Base-by-base conservation (phyloP, 176 grass and related monocot genomes). In the Typha latifolia region DNA sequence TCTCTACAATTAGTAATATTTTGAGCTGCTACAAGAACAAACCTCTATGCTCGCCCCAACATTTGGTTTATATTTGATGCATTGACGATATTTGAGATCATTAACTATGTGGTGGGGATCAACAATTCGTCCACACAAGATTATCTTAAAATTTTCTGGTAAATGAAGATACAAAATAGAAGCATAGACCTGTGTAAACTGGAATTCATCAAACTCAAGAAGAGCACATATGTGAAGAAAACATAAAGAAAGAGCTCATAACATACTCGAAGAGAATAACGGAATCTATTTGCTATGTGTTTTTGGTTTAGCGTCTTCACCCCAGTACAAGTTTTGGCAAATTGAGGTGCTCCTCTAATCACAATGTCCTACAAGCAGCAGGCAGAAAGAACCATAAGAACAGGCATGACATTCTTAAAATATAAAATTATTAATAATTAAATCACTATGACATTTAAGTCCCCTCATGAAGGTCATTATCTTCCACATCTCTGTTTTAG, bases 211-310 rank as follows among this genome's bases (percentile, higher is more conserved):
- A 67, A 78, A 21, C 12, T 74, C 51, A 49, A 32, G 20, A 69
- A 69, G 37, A 74, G 3, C 0, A 65, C 29, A 59, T 43, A 62
- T 26, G 3, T 31, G 49, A 26, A 72, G n/a, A 72, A 85, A 66
- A 14, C 2, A 22, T 56, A 70, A 49, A n/a, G 21, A 43, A 85
- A 16, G 14, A 16, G 4, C 67, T 20, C 70, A n/a, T 66, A 21
- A 63, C 72, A 70, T 63, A 90, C 82, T 69, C 86, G 78, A 62
- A 90, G 79, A 79, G 86, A 90, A 67, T 77, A 90, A 23, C 24
- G 75, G 24, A 85, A 66, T 77, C 70, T 68, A 79, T 73, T 90
- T 77, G 79, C 52, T 20, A 85, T 32, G 76, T 90, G 82, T 12
- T 62, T 95, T 69, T 84, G 74, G 3, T 86, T 87, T 53, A 71